Evolutionary conservation across 495 filamentous ascomycete species (phyloP).

Genomic region (Astrothelium subdiscretum): DNA sequence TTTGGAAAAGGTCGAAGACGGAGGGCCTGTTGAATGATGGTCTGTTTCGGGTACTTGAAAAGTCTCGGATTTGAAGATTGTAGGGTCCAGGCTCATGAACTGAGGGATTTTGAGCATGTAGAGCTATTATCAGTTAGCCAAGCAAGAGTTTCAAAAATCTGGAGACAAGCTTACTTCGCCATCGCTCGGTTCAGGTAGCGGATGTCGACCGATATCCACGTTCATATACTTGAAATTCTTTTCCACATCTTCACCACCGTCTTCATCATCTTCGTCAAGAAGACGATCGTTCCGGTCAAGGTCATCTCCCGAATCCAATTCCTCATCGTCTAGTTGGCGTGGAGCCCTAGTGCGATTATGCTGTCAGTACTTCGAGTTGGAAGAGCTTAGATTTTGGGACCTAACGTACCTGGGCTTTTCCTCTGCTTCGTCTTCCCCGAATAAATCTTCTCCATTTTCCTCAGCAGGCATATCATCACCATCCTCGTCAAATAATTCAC

Average conservation of each 20-base stretch:
- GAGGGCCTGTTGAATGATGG: constrained; percentile 33
- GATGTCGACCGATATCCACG: constrained; percentile 35
- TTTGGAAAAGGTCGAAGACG: constrained; percentile 39
- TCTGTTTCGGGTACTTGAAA: constrained; percentile 54
- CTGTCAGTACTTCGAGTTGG: constrained; percentile 23
- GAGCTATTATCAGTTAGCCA: constrained; percentile 37
- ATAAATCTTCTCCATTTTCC: constrained; percentile 13
- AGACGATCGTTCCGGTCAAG: constrained; percentile 43
- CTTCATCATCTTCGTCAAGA: constrained; percentile 12
- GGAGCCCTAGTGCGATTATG: constrained; percentile 31
- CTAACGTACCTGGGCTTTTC: constrained; percentile 15
- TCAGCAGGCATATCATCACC: constrained; percentile 3
- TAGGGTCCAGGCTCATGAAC: constrained; percentile 66
- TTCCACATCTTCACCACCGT: constrained; percentile 19
- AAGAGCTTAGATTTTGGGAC: constrained; percentile 6
- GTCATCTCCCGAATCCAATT: constrained; percentile 73
- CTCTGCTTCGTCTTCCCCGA: constrained; percentile 15
- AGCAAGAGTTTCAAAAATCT: background rate
- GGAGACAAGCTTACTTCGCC: constrained; percentile 19
- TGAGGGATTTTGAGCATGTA: constrained; percentile 68
- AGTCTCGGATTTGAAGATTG: constrained; percentile 58
- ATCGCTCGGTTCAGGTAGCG: constrained; percentile 60
- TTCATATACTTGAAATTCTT: constrained; percentile 21
- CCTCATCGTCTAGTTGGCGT: constrained; percentile 57
- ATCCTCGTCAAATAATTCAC: background rate